Evolutionary conservation across 73 alveolate species (phyloP).

Genomic region (Breviolum minutum): DNA sequence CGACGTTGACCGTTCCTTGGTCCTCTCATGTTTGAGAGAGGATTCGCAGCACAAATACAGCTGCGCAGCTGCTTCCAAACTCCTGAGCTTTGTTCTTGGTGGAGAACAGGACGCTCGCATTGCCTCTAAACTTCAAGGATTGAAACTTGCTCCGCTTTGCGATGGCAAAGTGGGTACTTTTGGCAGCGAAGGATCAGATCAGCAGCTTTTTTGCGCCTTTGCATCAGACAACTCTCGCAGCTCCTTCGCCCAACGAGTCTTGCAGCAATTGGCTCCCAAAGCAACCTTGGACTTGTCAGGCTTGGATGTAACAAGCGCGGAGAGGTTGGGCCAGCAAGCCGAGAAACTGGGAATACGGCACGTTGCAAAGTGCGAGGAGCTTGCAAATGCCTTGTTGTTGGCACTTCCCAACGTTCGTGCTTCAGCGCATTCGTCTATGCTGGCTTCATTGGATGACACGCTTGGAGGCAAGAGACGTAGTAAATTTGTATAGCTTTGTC

Average conservation of each 20-base stretch:
- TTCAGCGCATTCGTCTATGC: neutral
- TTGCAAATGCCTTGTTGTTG: neutral
- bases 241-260: conserved; percentile 55
- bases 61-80: conserved; percentile 28
- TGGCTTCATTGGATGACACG: conserved; percentile 50
- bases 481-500: no score
- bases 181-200: neutral
- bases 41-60: conserved; percentile 57
- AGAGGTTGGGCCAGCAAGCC: neutral
- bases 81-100: conserved; percentile 48
- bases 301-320: neutral
- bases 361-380: conserved; percentile 26
- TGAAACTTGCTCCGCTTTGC: conserved; percentile 50
- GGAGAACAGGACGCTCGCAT: neutral
- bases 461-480: neutral
- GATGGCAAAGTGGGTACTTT: conserved; percentile 23
- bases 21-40: conserved; percentile 45
- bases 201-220: neutral
- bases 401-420: conserved; percentile 40
- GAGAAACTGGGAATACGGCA: conserved; percentile 27
- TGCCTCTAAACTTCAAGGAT: neutral
- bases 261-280: conserved; percentile 44
- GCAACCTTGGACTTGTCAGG: conserved; percentile 36
- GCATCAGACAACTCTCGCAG: conserved; percentile 13
- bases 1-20: conserved; percentile 29